A percentile compares a stretch with the other conserved stretches of the same genome.
phyloP scores from a whole-genome alignment of 148 eudicot genomes.

The Rhododendron mucronatum region DNA sequence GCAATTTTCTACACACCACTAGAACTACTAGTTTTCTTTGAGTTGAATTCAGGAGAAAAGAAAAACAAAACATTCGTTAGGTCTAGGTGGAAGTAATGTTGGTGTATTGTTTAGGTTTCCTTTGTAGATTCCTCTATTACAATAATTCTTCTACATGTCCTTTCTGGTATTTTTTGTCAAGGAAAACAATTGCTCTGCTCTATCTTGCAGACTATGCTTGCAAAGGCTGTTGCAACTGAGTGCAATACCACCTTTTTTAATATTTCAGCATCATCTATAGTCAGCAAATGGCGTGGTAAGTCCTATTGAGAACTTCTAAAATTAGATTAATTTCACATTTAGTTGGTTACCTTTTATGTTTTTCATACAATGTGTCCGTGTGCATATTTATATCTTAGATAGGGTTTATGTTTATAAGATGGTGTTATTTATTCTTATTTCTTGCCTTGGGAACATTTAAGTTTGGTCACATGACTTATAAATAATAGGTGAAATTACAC shows the following conservation, averaged over 20 bases:
- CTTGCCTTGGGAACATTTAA: not conserved
- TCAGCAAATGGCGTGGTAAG: slow-evolving; percentile 99
- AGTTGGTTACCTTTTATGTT: not conserved
- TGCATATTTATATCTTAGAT: not conserved
- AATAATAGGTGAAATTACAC: no score
- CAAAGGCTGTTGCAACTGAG: slow-evolving; percentile 99
- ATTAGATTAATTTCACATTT: not conserved
- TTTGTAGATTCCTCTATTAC: not conserved
- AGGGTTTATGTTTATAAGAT: not conserved
- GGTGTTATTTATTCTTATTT: not conserved
- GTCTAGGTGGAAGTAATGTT: not conserved
- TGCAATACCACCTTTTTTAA: slow-evolving; percentile 98
- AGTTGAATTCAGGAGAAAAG: not conserved
- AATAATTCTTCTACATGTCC: not conserved
- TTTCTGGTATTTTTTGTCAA: not conserved
- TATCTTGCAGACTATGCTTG: slow-evolving; percentile 89
- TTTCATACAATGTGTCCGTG: not conserved
- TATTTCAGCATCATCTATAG: slow-evolving; percentile 97
- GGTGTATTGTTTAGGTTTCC: not conserved
- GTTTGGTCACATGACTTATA: not conserved
- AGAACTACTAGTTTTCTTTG: not conserved
- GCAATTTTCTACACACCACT: not conserved
- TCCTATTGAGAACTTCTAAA: not conserved
- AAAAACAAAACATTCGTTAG: not conserved
- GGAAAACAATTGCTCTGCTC: not conserved